phyloP scores from a whole-genome alignment of 1,139 yeast species.

The Suhomyces bokatorum region DNA sequence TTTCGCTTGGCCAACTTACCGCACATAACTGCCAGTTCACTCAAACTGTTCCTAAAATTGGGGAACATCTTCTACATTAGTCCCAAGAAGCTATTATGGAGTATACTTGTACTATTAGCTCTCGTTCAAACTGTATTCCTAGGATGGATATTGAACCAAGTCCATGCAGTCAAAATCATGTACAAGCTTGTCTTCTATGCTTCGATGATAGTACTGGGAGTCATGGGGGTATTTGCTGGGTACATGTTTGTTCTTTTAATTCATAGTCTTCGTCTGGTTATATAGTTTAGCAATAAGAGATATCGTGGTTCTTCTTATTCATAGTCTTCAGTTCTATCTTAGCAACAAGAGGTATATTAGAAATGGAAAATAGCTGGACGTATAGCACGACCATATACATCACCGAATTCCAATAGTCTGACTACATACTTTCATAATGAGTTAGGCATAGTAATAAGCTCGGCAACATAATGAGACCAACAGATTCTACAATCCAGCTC shows the following conservation, averaged over 20 bases:
- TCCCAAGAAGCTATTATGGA: not conserved
- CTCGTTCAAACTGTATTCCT: too few relatives aligned
- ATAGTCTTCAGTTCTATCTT: not conserved
- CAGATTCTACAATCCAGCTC: not conserved
- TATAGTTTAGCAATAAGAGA: too few relatives aligned
- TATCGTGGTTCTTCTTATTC: too few relatives aligned
- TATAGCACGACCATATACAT: too few relatives aligned
- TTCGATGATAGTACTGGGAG: not conserved
- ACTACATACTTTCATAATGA: too few relatives aligned
- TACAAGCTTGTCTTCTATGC: not conserved
- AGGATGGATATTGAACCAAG: not conserved
- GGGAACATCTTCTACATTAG: not conserved
- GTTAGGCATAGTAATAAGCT: too few relatives aligned
- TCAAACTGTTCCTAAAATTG: not conserved
- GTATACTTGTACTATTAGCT: too few relatives aligned
- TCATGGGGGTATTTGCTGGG: not conserved
- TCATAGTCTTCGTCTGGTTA: not conserved
- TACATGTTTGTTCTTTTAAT: not conserved
- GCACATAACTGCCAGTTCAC: not conserved
- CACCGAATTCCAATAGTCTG: too few relatives aligned
- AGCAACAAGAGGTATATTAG: too few relatives aligned
- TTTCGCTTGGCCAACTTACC: not conserved
- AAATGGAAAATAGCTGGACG: too few relatives aligned
- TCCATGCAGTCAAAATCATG: too few relatives aligned
- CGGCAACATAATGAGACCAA: too few relatives aligned